Evolutionary conservation across 768 basidiomycete species (phyloP), one percentile per base, ranked within the genome.

Genomic region (Pulveroboletus sp.): DNA sequence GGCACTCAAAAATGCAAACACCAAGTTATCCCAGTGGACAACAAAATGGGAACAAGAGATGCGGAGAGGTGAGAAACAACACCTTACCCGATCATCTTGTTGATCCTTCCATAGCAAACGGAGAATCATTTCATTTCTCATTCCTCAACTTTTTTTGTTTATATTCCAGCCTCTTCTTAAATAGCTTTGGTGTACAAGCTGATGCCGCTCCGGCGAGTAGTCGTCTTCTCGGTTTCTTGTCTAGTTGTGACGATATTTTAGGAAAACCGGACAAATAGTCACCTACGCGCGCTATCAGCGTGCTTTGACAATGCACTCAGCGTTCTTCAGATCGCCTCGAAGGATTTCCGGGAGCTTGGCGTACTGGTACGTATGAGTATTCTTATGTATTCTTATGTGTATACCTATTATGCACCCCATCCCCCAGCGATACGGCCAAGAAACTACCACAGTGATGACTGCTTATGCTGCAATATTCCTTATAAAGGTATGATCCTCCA

Each of bases 381-480:
- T 54, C 47, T 77, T 67, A 8, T 14, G 30, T 56, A 80, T 80
- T 54, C 47, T 77, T 67, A 8, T 14, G 24, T 15, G 37, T 48
- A 21, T 36, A 26, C 18, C 14, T n/a, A 9, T 35, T 38, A 46
- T 41, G 47, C 43, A 36, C 43, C 35, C 42, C 28, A 39, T 32
- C 60, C 30, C 37, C 45, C 63, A 91, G 89, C 83, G 85, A 39
- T 93, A 92, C 58, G 80, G 85, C 8, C 90, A 92, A 71, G 89
- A 92, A 63, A 85, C 86, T 5, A 81, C 89, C 52, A 83, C 85
- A 8, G 80, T 86, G 40, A 92, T 92, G 89, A 86, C 86, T 17
- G 90, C 88, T 24, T 92, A 92, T 60, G 81, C 86, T 41, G 89
- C 89, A 17, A 81, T 92, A 33, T 85, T 89, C 62, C 69, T 93